phyloP scores from a whole-genome alignment of 2,329 filamentous ascomycete species.

The Westerdykella ornata region DNA sequence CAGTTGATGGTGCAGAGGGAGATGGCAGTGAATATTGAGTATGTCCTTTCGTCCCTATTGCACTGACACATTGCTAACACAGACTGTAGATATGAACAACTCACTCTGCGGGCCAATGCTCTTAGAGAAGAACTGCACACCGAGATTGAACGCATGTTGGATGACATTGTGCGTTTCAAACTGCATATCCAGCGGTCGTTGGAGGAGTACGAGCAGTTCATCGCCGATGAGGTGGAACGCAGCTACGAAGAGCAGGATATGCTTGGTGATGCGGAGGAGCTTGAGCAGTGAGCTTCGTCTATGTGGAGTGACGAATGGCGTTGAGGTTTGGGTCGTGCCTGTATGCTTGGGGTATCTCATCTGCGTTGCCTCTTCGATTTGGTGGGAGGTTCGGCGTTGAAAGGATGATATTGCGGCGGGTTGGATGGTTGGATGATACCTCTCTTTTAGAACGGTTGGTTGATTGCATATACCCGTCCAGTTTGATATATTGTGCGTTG shows the following conservation, averaged over 20 bases:
- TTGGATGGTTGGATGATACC: neutral
- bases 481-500: no score
- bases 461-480: no score
- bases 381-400: neutral
- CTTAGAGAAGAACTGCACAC: conserved; percentile 97
- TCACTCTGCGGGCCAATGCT: conserved; percentile 74
- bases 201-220: conserved; percentile 90
- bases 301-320: conserved; percentile 4
- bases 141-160: conserved; percentile 90
- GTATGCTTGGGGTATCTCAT: no score
- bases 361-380: neutral
- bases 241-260: conserved; percentile 48
- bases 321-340: neutral
- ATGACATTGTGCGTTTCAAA: conserved; percentile 98
- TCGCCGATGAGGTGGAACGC: conserved; percentile 80
- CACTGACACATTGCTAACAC: conserved; percentile 4
- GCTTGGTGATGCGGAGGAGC: conserved; percentile 28
- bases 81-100: conserved; percentile 70
- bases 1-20: conserved; percentile 90
- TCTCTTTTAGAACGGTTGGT: no score
- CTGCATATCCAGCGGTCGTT: conserved; percentile 89
- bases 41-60: conserved; percentile 35
- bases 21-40: conserved; percentile 96
- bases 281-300: conserved; percentile 9
- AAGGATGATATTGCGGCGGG: neutral